Evolutionary conservation across 345 rosid species (phyloP).

Genomic region (Moricandia moricandioides): DNA sequence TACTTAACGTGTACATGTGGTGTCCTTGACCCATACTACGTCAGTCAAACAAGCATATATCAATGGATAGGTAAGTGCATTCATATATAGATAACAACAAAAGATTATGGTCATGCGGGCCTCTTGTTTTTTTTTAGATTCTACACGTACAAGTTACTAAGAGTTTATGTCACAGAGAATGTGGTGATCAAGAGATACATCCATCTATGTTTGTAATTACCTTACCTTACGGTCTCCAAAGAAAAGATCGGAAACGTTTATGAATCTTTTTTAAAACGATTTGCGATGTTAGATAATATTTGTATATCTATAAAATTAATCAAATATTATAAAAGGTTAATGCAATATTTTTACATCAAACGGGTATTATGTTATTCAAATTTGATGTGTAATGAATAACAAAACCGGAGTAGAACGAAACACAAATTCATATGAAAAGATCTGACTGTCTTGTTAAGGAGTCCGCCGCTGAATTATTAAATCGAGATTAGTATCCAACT

Average conservation of each 20-base stretch:
- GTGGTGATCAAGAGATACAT: background rate
- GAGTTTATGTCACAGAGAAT: background rate
- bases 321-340: too few species aligned
- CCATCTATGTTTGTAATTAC: background rate
- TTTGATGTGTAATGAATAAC: too few species aligned
- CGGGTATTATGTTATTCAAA: too few species aligned
- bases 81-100: background rate
- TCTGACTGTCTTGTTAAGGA: too few species aligned
- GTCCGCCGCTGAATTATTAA: too few species aligned
- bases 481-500: too few species aligned
- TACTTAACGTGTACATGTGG: slow-evolving; percentile 11
- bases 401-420: too few species aligned
- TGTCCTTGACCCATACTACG: slow-evolving; percentile 10
- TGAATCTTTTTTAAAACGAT: too few species aligned
- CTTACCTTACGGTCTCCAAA: background rate
- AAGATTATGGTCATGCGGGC: background rate
- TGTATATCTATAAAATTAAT: too few species aligned
- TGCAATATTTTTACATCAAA: too few species aligned
- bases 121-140: background rate
- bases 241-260: background rate
- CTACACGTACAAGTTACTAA: background rate
- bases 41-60: background rate
- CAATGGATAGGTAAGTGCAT: background rate
- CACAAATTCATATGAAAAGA: too few species aligned
- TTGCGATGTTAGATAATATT: too few species aligned